A percentile compares a stretch with the other conserved stretches of the same genome.
These are phyloP conservation scores for Oryza meyeriana DNA, from an alignment of 176 grass and related monocot genomes.

Conservation along the genomic window DNA sequence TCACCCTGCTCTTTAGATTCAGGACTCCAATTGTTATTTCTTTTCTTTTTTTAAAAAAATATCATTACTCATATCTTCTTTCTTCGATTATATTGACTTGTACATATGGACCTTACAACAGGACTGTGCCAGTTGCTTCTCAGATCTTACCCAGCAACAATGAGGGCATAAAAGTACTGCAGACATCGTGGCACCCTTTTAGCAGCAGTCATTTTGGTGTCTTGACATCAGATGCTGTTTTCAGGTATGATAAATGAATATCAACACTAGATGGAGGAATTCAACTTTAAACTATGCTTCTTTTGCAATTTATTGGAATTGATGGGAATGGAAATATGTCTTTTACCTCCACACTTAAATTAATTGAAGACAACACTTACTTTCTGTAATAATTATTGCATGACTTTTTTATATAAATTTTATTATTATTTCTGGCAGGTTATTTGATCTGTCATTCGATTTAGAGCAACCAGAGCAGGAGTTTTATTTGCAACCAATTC, in stretches of 20 bases:
- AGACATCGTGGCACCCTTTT: slow-evolving; percentile 86
- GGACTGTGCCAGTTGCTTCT: slow-evolving; percentile 68
- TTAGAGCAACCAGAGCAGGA: slow-evolving; percentile 79
- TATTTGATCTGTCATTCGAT: slow-evolving; percentile 86
- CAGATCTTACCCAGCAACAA: slow-evolving; percentile 62
- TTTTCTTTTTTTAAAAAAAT: slow-evolving; percentile 7
- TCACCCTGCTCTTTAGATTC: slow-evolving; percentile 1
- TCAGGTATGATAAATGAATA: slow-evolving; percentile 54
- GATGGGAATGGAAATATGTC: slow-evolving; percentile 2
- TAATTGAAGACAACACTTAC: background rate
- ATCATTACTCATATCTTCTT: slow-evolving; percentile 8
- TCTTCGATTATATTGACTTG: slow-evolving; percentile 18
- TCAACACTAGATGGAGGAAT: slow-evolving; percentile 7
- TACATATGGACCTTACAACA: slow-evolving; percentile 47
- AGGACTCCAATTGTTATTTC: background rate
- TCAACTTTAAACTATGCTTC: background rate
- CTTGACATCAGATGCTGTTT: slow-evolving; percentile 92
- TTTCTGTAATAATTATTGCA: slow-evolving; percentile 8
- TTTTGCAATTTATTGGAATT: slow-evolving; percentile 22
- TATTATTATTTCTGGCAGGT: slow-evolving; percentile 55
- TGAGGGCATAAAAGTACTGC: slow-evolving; percentile 73
- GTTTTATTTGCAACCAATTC: slow-evolving; percentile 82
- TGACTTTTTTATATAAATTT: slow-evolving; percentile 19
- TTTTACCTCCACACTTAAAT: background rate
- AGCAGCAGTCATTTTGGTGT: slow-evolving; percentile 76